Percentiles rank a stretch among this genome's conserved stretches.
These are phyloP conservation scores for Talaromyces thailandensis DNA, from an alignment of 495 filamentous ascomycete species.

Conservation along the genomic window DNA sequence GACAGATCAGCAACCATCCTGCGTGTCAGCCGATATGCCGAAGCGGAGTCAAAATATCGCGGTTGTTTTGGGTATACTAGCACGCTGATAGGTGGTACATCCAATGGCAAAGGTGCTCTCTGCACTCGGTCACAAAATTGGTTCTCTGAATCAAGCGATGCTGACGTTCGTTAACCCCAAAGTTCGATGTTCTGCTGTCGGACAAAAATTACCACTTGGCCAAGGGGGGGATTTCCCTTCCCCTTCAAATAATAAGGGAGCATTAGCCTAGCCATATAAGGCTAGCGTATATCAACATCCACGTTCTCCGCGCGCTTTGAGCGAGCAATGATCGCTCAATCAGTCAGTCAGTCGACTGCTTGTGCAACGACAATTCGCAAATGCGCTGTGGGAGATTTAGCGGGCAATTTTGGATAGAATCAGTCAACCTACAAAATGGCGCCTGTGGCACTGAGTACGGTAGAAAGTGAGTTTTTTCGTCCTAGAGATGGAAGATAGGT, in stretches of 20 bases:
- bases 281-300: not conserved
- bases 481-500: not conserved
- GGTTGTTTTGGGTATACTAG: too few species aligned
- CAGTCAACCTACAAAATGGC: constrained; percentile 23
- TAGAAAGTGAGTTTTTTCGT: constrained; percentile 37
- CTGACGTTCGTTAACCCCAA: too few species aligned
- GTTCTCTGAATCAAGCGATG: too few species aligned
- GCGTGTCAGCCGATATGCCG: too few species aligned
- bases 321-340: not conserved
- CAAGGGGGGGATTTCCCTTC: too few species aligned
- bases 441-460: constrained; percentile 33
- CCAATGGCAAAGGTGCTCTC: too few species aligned
- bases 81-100: too few species aligned
- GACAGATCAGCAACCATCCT: too few species aligned
- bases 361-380: not conserved
- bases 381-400: not conserved
- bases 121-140: too few species aligned
- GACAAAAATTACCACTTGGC: too few species aligned
- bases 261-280: not conserved
- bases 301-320: not conserved
- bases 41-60: too few species aligned
- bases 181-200: too few species aligned
- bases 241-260: not conserved
- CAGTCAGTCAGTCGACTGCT: not conserved
- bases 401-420: not conserved